These are phyloP conservation scores for Silene latifolia DNA, from an alignment of 148 eudicot species.

Conservation along the genomic window DNA sequence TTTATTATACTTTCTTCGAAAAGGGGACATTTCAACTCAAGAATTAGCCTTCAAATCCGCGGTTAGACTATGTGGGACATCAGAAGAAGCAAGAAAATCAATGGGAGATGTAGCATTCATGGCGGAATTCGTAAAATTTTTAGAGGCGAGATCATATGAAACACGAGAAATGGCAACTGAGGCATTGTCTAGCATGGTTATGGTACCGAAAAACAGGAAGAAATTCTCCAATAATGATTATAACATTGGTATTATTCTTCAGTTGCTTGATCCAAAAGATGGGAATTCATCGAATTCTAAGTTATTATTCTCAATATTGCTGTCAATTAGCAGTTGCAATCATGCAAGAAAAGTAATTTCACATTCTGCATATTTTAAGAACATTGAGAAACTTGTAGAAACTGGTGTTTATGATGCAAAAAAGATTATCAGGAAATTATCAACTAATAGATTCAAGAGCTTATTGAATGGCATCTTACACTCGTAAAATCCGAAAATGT, in stretches of 20 bases:
- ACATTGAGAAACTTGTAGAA: conserved; percentile 69
- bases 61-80: conserved; percentile 46
- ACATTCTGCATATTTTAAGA: conserved; percentile 57
- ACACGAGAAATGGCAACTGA: conserved; percentile 79
- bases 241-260: conserved; percentile 50
- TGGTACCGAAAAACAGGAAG: conserved; percentile 60
- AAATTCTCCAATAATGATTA: conserved; percentile 61
- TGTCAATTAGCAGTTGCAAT: conserved; percentile 51
- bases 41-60: conserved; percentile 73
- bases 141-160: conserved; percentile 63
- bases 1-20: conserved; percentile 45
- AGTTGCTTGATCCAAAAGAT: conserved; percentile 52
- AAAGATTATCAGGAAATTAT: conserved; percentile 62
- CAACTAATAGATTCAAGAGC: conserved; percentile 51
- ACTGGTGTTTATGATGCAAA: conserved; percentile 74
- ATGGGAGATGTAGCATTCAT: conserved; percentile 86
- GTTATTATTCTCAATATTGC: conserved; percentile 57
- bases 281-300: conserved; percentile 49
- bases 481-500: conserved; percentile 23
- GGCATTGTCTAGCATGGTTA: conserved; percentile 47
- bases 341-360: conserved; percentile 59
- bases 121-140: conserved; percentile 64
- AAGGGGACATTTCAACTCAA: conserved; percentile 65
- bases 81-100: conserved; percentile 66
- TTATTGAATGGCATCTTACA: conserved; percentile 64